Percentiles rank a stretch among this genome's conserved stretches.
These are phyloP conservation scores for Polychaeton citri DNA, from an alignment of 2,329 filamentous ascomycete genomes.

Conservation along the genomic window DNA sequence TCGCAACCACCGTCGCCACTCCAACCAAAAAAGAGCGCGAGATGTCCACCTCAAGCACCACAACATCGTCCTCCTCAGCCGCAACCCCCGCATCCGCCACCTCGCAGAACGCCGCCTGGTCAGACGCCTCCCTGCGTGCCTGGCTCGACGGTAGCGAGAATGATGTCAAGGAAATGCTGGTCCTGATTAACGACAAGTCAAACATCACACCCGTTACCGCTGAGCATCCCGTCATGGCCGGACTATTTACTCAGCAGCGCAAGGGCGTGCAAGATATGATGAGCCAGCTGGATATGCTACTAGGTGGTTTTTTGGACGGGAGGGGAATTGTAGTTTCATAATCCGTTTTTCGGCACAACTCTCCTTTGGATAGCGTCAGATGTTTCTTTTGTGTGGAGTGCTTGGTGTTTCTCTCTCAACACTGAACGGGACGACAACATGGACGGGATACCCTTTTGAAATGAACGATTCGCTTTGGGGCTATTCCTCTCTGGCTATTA, in stretches of 20 bases:
- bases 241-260: slow-evolving; percentile 76
- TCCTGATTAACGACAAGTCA: slow-evolving; percentile 85
- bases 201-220: slow-evolving; percentile 63
- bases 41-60: slow-evolving; percentile 9
- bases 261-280: slow-evolving; percentile 78
- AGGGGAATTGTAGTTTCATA: slow-evolving; percentile 7
- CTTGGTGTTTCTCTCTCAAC: too few relatives aligned
- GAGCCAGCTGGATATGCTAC: slow-evolving; percentile 58
- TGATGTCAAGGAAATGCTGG: slow-evolving; percentile 77
- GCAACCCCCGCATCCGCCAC: slow-evolving; percentile 25
- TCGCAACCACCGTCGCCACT: neutral
- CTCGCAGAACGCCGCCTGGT: slow-evolving; percentile 56
- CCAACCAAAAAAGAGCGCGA: slow-evolving; percentile 4
- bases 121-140: slow-evolving; percentile 68
- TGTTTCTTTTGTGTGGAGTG: too few relatives aligned
- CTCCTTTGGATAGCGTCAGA: too few relatives aligned
- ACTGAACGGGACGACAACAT: too few relatives aligned
- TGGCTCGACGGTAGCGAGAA: slow-evolving; percentile 77
- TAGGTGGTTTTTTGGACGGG: slow-evolving; percentile 15
- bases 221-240: slow-evolving; percentile 74
- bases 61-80: slow-evolving; percentile 7
- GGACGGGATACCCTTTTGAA: too few relatives aligned
- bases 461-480: too few relatives aligned
- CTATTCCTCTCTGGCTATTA: too few relatives aligned
- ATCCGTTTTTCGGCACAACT: too few relatives aligned